Evolutionary conservation across 2,329 filamentous ascomycete genomes (phyloP).

Genomic region (Aspergillus pseudonomiae): DNA sequence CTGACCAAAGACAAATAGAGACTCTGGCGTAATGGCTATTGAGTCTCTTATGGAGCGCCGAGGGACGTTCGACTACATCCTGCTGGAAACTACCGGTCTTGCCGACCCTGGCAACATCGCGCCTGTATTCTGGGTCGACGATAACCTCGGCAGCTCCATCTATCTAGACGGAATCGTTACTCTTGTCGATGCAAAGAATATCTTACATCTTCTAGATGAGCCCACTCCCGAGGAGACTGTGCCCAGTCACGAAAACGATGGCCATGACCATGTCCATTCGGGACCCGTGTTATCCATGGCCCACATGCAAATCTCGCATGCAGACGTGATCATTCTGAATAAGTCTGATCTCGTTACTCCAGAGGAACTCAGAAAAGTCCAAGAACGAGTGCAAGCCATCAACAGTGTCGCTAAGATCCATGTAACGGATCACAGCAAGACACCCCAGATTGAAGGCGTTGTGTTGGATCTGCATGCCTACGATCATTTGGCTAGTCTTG

Average conservation of each 20-base stretch:
- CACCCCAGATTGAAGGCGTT: conserved; percentile 82
- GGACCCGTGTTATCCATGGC: conserved; percentile 83
- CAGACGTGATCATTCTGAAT: conserved; percentile 92
- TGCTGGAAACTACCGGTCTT: conserved; percentile 92
- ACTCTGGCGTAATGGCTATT: conserved; percentile 90
- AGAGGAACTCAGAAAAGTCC: conserved; percentile 70
- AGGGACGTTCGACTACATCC: conserved; percentile 94
- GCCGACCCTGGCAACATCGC: conserved; percentile 96
- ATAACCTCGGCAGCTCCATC: conserved; percentile 90
- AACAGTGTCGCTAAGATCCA: conserved; percentile 87
- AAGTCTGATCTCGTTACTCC: conserved; percentile 82
- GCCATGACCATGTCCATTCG: conserved; percentile 41
- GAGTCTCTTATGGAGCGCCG: conserved; percentile 94
- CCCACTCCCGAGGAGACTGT: conserved; percentile 44
- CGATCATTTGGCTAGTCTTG: conserved; percentile 74
- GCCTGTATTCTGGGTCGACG: conserved; percentile 96
- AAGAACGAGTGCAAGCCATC: conserved; percentile 75
- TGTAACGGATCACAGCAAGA: conserved; percentile 75
- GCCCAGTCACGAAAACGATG: conserved; percentile 48
- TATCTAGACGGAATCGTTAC: conserved; percentile 97
- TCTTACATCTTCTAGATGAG: conserved; percentile 79
- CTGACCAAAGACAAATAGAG: conserved; percentile 54
- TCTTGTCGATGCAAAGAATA: conserved; percentile 91
- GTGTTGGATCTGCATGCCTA: conserved; percentile 92
- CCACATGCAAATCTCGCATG: conserved; percentile 94